Evolutionary conservation across 2,329 filamentous ascomycete genomes (phyloP).

Genomic region (Monascus ruber): DNA sequence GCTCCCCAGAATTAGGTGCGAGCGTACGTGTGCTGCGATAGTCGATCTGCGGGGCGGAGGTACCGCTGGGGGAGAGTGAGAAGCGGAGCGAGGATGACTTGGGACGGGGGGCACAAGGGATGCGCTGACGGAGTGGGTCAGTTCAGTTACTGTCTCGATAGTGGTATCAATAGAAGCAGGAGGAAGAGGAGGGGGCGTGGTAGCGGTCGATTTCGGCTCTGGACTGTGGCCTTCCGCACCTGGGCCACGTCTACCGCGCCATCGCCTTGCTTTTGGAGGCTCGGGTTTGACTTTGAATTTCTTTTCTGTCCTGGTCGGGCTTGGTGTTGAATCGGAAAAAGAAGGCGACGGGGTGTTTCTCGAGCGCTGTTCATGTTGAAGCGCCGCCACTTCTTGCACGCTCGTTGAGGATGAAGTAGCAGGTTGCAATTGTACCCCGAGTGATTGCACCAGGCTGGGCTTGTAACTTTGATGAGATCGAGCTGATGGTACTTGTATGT

Average conservation of each 20-base stretch:
- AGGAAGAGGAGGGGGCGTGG: constrained; percentile 4
- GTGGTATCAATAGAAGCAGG: constrained; percentile 2
- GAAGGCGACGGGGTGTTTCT: constrained; percentile 35
- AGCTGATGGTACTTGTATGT: constrained; percentile 4
- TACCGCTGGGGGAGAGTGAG: constrained; percentile 28
- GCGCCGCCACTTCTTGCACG: constrained; percentile 65
- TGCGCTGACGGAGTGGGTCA: not conserved
- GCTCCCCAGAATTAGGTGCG: not conserved
- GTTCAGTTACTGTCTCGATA: constrained; percentile 2
- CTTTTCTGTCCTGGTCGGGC: constrained; percentile 4
- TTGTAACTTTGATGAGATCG: not conserved
- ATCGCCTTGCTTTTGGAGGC: constrained; percentile 32
- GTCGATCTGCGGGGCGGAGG: constrained; percentile 30
- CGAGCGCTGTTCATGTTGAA: constrained; percentile 71
- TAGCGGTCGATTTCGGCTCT: constrained; percentile 15
- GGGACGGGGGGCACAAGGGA: constrained; percentile 10
- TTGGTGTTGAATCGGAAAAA: constrained; percentile 49
- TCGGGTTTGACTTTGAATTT: constrained; percentile 27
- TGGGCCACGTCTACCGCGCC: constrained; percentile 25
- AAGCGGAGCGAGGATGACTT: constrained; percentile 17
- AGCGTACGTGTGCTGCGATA: constrained; percentile 12
- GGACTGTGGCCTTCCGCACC: constrained; percentile 20
- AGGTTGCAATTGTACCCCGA: constrained; percentile 61
- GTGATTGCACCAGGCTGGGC: constrained; percentile 15
- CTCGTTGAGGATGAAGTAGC: constrained; percentile 63